Evolutionary conservation across 2,329 filamentous ascomycete genomes (phyloP).

Genomic region (Ascochyta fabae): DNA sequence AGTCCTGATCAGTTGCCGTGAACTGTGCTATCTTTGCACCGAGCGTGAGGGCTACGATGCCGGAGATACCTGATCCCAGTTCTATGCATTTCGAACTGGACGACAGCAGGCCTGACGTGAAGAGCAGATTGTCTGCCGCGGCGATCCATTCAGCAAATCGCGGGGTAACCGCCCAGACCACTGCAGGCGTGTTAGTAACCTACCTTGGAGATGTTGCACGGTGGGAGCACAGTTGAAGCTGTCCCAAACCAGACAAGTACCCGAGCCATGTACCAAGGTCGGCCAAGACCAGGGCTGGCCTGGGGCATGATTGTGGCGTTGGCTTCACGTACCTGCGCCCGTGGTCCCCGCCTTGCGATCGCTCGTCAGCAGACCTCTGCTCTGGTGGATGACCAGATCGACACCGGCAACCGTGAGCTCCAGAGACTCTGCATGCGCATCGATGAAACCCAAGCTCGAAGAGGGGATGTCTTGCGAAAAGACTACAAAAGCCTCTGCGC

Average conservation of each 20-base stretch:
- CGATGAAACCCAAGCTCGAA: slow-evolving; percentile 76
- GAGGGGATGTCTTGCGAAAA: slow-evolving; percentile 79
- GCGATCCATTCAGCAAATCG: slow-evolving; percentile 82
- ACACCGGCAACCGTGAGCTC: slow-evolving; percentile 71
- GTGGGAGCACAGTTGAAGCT: not conserved
- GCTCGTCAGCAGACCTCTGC: slow-evolving; percentile 80
- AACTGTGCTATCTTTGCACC: slow-evolving; percentile 68
- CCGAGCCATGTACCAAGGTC: slow-evolving; percentile 21
- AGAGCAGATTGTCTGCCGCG: slow-evolving; percentile 67
- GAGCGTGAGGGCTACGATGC: slow-evolving; percentile 75
- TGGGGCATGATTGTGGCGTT: slow-evolving; percentile 21
- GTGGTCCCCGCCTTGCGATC: slow-evolving; percentile 75
- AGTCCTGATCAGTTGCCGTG: slow-evolving; percentile 85
- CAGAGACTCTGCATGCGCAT: slow-evolving; percentile 69
- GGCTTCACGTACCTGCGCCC: slow-evolving; percentile 63
- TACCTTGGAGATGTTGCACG: not conserved
- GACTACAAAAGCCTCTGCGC: slow-evolving; percentile 81
- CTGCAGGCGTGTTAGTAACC: slow-evolving; percentile 51
- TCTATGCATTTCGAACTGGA: slow-evolving; percentile 71
- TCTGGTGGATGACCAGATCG: slow-evolving; percentile 82
- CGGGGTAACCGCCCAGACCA: slow-evolving; percentile 91
- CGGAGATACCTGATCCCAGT: slow-evolving; percentile 87
- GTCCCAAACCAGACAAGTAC: slow-evolving; percentile 13
- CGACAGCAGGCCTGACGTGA: slow-evolving; percentile 61
- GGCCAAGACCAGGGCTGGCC: slow-evolving; percentile 30